A percentile compares a stretch with the other conserved stretches of the same genome.
Conservation (phyloP, 2,329 filamentous ascomycete genomes). For the Ceratocystis ficicola region DNA sequence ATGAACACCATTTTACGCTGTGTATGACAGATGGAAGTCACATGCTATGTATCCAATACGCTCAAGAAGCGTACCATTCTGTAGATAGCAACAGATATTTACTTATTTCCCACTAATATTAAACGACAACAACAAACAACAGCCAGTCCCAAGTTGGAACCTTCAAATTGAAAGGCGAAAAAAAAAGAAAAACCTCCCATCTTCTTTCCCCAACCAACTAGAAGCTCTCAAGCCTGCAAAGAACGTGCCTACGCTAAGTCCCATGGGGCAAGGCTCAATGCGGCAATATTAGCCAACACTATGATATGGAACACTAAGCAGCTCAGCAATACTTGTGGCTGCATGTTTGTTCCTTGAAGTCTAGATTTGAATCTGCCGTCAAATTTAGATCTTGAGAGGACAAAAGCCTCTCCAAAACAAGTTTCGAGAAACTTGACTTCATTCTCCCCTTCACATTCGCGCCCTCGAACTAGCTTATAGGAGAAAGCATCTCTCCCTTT, state of each 20-base stretch:
- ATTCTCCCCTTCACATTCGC: background rate
- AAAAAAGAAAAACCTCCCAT: background rate
- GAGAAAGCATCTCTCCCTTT: background rate
- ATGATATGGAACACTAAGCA: background rate
- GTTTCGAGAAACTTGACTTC: background rate
- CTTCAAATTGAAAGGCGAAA: background rate
- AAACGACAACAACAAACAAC: background rate
- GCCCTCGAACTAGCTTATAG: background rate
- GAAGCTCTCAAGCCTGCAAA: background rate
- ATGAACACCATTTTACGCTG: constrained; percentile 17
- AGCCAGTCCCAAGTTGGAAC: background rate
- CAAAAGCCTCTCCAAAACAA: background rate
- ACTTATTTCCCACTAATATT: too few species aligned
- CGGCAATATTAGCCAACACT: too few species aligned
- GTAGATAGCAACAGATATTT: too few species aligned
- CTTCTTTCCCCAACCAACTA: background rate
- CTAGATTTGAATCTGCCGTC: background rate
- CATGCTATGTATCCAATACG: background rate
- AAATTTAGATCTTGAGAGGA: background rate
- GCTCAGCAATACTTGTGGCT: too few species aligned
- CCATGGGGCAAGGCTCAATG: background rate
- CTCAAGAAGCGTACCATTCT: too few species aligned
- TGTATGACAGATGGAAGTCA: constrained; percentile 23
- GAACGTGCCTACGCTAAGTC: background rate
- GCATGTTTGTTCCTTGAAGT: too few species aligned